A percentile compares a stretch with the other conserved stretches of the same genome.
Evolutionary conservation across 768 basidiomycete genomes (phyloP).

Genomic region (Amyloporia xantha): DNA sequence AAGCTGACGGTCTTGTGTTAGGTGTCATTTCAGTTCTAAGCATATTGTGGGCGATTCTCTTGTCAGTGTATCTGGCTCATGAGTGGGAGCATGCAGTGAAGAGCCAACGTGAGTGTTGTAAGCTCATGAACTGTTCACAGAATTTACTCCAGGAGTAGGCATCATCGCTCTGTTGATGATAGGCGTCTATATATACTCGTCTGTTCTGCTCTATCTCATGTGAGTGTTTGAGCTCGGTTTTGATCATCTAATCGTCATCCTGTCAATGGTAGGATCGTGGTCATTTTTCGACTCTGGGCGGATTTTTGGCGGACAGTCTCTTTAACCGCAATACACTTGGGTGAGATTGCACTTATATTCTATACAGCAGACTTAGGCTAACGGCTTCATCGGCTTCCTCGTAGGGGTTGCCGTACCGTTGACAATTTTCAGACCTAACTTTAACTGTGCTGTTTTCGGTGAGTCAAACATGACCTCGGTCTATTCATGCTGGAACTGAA

Average conservation of each 20-base stretch:
- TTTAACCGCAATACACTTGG: constrained; percentile 17
- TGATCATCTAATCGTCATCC: background rate
- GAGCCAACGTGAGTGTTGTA: constrained; percentile 18
- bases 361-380: background rate
- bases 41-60: constrained; percentile 17
- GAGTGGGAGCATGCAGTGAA: constrained; percentile 16
- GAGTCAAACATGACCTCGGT: too few species aligned
- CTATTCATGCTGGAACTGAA: too few species aligned
- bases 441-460: constrained; percentile 21
- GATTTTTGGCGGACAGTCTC: constrained; percentile 20
- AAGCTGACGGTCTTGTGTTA: constrained; percentile 2
- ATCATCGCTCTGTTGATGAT: constrained; percentile 17
- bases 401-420: constrained; percentile 17
- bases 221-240: constrained; percentile 2
- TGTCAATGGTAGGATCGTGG: constrained; percentile 17
- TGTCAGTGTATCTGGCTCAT: constrained; percentile 19
- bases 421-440: constrained; percentile 13
- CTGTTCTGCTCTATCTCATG: constrained; percentile 24
- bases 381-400: background rate
- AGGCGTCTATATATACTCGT: constrained; percentile 13
- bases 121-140: too few species aligned
- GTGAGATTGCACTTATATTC: constrained; percentile 7
- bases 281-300: constrained; percentile 17
- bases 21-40: constrained; percentile 17
- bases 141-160: constrained; percentile 7